phyloP scores from a whole-genome alignment of 306 rosid species.

The Adenanthera pavonina region DNA sequence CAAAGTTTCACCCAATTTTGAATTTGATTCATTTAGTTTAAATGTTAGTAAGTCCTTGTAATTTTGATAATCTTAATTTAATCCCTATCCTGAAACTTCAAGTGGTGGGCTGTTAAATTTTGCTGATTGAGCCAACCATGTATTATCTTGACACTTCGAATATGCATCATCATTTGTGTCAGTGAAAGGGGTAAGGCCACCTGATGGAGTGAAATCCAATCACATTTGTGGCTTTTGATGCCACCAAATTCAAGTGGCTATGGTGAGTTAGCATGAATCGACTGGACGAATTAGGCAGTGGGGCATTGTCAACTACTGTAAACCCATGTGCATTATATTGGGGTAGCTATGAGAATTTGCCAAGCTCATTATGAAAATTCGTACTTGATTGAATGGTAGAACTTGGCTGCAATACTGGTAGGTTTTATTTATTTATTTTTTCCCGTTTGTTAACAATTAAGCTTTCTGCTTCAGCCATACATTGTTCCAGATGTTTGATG shows the following conservation, averaged over 20 bases:
- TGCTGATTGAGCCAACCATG: neutral
- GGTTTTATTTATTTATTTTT: neutral
- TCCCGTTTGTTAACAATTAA: constrained; percentile 35
- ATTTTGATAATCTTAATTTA: neutral
- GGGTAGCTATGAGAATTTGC: neutral
- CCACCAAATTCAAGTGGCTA: neutral
- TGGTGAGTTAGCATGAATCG: neutral
- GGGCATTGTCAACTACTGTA: neutral
- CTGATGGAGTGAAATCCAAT: neutral
- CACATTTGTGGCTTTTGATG: neutral
- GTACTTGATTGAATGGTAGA: neutral
- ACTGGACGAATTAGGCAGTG: neutral
- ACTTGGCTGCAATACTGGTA: neutral
- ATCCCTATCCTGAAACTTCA: neutral
- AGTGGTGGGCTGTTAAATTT: neutral
- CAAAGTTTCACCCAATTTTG: neutral
- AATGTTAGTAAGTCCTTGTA: neutral
- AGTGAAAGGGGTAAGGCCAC: neutral
- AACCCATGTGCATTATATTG: neutral
- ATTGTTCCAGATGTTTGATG: constrained; percentile 96
- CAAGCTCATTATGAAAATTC: neutral
- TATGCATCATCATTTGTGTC: neutral
- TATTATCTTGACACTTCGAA: neutral
- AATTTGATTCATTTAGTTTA: neutral
- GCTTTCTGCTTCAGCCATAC: constrained; percentile 72